Evolutionary conservation across 2,329 filamentous ascomycete genomes (phyloP).

Genomic region (Cladosporium sp.): DNA sequence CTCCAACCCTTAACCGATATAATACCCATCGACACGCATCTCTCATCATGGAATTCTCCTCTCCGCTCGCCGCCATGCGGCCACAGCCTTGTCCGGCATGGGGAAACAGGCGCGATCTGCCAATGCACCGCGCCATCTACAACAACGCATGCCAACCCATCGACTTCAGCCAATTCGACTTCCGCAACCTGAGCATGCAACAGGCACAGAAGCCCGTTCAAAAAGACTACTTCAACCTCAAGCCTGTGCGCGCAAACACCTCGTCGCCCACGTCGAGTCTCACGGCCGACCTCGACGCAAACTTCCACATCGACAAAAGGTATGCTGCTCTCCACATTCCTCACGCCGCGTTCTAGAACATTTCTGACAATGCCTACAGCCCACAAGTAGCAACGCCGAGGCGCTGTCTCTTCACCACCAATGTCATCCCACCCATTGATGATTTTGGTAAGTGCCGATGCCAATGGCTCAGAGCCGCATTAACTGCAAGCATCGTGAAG

Average conservation of each 20-base stretch:
- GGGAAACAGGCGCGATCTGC: conserved; percentile 54
- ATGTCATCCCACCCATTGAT: conserved; percentile 53
- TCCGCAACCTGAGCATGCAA: conserved; percentile 67
- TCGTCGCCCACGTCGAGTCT: conserved; percentile 89
- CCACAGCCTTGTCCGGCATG: conserved; percentile 61
- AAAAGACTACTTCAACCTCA: conserved; percentile 76
- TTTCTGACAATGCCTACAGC: conserved; percentile 51
- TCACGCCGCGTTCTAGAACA: conserved; percentile 22
- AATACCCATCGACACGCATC: neutral
- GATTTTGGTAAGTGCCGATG: conserved; percentile 32
- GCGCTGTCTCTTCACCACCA: conserved; percentile 75
- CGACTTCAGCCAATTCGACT: conserved; percentile 65
- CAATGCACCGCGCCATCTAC: conserved; percentile 48
- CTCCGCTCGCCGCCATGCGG: conserved; percentile 89
- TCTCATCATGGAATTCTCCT: conserved; percentile 79
- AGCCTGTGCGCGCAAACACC: conserved; percentile 72
- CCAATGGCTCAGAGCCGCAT: neutral
- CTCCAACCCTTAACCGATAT: conserved; percentile 1
- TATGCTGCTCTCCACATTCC: conserved; percentile 42
- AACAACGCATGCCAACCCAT: conserved; percentile 44
- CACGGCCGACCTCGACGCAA: conserved; percentile 90
- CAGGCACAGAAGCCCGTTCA: conserved; percentile 60
- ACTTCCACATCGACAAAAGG: conserved; percentile 95
- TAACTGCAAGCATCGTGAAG: neutral
- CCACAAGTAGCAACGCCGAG: conserved; percentile 78